phyloP scores from a whole-genome alignment of 768 basidiomycete species.

The Podaxis rugospora region DNA sequence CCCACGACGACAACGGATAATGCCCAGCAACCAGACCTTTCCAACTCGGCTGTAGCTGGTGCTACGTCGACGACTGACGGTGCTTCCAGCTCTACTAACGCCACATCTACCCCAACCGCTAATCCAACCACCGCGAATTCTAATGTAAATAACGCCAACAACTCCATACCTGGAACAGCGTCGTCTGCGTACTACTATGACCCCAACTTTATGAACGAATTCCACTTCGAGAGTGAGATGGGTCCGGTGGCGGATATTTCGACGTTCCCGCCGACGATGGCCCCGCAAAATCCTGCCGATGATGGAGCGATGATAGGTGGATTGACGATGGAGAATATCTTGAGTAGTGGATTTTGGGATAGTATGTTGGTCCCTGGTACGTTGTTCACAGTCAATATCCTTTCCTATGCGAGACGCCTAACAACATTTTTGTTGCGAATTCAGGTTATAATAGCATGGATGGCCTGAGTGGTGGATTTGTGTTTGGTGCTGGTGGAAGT shows the following conservation, averaged over 20 bases:
- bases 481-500: constrained; percentile 79
- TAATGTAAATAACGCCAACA: background rate
- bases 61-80: background rate
- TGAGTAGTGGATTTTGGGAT: constrained; percentile 83
- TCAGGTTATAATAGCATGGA: constrained; percentile 80
- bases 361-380: constrained; percentile 80
- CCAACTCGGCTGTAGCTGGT: background rate
- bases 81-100: background rate
- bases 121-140: background rate
- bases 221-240: constrained; percentile 79
- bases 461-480: constrained; percentile 80
- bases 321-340: constrained; percentile 79
- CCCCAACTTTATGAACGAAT: constrained; percentile 38
- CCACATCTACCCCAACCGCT: background rate
- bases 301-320: constrained; percentile 32
- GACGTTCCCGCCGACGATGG: constrained; percentile 88
- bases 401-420: background rate
- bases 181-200: constrained; percentile 13
- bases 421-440: background rate
- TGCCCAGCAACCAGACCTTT: background rate
- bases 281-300: constrained; percentile 37
- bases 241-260: constrained; percentile 78
- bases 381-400: constrained; percentile 20
- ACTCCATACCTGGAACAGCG: background rate
- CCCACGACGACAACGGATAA: background rate